Evolutionary conservation across 805 yeast genomes (phyloP), one percentile per base, ranked within the genome.

Genomic region (Saccharomycopsis malanga): DNA sequence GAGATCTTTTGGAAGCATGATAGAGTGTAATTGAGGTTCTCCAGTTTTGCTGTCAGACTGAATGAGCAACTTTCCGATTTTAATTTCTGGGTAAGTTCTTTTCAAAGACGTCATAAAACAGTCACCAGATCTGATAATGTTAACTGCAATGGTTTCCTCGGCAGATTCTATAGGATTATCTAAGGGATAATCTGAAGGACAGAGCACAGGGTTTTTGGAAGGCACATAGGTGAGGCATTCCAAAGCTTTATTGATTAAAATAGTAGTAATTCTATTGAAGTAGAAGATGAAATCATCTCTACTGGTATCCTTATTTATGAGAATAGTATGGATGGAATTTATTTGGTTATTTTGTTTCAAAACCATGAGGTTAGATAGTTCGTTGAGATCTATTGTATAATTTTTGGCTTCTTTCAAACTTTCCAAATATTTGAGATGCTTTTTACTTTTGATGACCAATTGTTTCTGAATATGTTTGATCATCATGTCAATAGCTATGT

Each of bases 1-100:
- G 14, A 68, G 56, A 7, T 57, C 57, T 0, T 55, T 55, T 0
- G 97, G 96, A 34, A 91, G 64, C 21, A 77, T 74, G 54, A 83
- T 83, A n/a, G 81, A 78, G 61, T 89, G 96, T 50, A 93, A 70
- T 59, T 83, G 89, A 1, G 98, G 98, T 64, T 91, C 98, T 6
- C 98, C 98, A 0, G 98, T 89, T 20, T 70, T 65, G 0, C 93
- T 71, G 61, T 89, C 96, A 5, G 95, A 81, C 63, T 88, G 96
- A 56, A 91, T 88, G 40, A 91, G 68, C 21, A 91, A 61, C 58
- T 89, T 86, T 0, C 98, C 98, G 30, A 87, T 72, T 9, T 77
- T 73, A 10, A 87, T 79, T 43, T 81, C 87, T 1, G 96, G 91
- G 22, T 87, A 70, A 0, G 89, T 77, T 54, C 79, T 79, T 50